Conservation (phyloP, 345 rosid genomes). For the Boechera stricta region DNA sequence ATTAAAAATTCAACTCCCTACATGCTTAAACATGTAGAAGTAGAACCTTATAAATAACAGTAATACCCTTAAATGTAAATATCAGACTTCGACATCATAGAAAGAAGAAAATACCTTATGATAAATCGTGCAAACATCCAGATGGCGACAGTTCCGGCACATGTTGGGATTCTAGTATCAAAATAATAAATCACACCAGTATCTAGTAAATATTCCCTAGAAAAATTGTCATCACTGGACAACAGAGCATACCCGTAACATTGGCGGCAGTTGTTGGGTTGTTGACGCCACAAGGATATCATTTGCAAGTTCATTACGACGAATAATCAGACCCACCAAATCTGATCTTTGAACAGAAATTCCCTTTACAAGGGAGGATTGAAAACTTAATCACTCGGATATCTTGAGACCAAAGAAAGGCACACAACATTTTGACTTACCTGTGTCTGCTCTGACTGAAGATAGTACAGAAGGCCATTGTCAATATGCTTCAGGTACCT, state of each 20-base stretch:
- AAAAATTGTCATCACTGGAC: conserved; percentile 19
- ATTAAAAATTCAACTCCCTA: background rate
- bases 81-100: background rate
- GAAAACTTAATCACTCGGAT: conserved; percentile 31
- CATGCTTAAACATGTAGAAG: conserved; percentile 8
- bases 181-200: conserved; percentile 21
- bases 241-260: conserved; percentile 69
- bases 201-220: conserved; percentile 18
- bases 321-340: conserved; percentile 88
- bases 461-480: conserved; percentile 87
- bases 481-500: conserved; percentile 83
- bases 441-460: conserved; percentile 85
- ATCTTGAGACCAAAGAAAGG: conserved; percentile 25
- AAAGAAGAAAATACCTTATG: conserved; percentile 74
- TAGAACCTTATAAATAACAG: conserved; percentile 12
- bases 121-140: conserved; percentile 82
- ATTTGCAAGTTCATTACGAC: conserved; percentile 93
- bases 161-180: conserved; percentile 70
- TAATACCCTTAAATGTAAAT: background rate
- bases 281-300: conserved; percentile 77
- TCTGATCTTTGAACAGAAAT: conserved; percentile 81
- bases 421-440: conserved; percentile 49
- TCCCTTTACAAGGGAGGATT: conserved; percentile 58
- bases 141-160: conserved; percentile 91
- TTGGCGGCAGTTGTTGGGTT: conserved; percentile 78